Evolutionary conservation across 805 yeast species (phyloP).

Genomic region (Saccharomycopsis sp.): DNA sequence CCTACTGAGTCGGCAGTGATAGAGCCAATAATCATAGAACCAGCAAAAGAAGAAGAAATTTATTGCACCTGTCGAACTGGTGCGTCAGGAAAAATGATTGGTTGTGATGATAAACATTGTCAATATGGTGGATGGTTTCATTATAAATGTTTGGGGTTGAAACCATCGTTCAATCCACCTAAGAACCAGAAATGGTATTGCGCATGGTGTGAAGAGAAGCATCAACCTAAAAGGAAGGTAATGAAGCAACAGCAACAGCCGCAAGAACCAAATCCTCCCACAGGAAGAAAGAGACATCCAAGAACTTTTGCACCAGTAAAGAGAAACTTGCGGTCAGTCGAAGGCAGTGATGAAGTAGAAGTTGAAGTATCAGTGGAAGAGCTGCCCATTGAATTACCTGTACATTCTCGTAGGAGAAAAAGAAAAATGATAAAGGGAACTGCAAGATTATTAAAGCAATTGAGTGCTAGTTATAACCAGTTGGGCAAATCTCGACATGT

Average conservation of each 20-base stretch:
- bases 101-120: slow-evolving; percentile 78
- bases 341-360: no score
- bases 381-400: no score
- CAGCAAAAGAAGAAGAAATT: slow-evolving; percentile 22
- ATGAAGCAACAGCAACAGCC: slow-evolving; percentile 4
- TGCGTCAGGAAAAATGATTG: slow-evolving; percentile 75
- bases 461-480: no score
- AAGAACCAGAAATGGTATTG: slow-evolving; percentile 65
- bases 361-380: no score
- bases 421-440: no score
- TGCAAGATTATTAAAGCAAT: no score
- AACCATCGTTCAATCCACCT: slow-evolving; percentile 42
- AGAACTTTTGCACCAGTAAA: no score
- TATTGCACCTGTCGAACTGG: slow-evolving; percentile 44
- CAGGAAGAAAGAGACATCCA: no score
- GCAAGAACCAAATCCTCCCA: no score
- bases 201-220: slow-evolving; percentile 36
- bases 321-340: no score
- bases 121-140: slow-evolving; percentile 67
- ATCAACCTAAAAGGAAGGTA: slow-evolving; percentile 10
- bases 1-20: slow-evolving; percentile 10
- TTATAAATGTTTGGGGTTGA: slow-evolving; percentile 64
- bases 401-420: no score
- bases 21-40: slow-evolving; percentile 19
- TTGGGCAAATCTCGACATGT: no score